A percentile compares a stretch with the other conserved stretches of the same genome.
phyloP scores from a whole-genome alignment of 1,139 yeast species.

The Zygosaccharomyces sapae region DNA sequence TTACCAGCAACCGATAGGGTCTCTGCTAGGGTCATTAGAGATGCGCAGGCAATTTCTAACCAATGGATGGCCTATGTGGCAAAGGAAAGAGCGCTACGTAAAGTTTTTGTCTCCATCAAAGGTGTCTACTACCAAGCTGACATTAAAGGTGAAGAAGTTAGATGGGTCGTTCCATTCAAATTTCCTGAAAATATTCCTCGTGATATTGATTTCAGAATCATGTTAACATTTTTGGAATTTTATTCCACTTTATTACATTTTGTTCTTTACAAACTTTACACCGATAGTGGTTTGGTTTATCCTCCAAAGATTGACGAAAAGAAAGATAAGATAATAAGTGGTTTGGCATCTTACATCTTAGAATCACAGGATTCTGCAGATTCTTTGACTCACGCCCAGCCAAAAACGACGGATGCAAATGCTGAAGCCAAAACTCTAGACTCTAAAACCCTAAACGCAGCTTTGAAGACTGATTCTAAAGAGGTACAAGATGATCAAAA shows the following conservation, averaged over 20 bases:
- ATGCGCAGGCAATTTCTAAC: constrained; percentile 80
- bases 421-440: constrained; percentile 37
- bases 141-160: constrained; percentile 84
- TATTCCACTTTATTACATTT: constrained; percentile 89
- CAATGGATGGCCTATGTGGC: constrained; percentile 97
- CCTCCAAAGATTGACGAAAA: constrained; percentile 81
- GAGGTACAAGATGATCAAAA: constrained; percentile 41
- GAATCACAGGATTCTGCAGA: constrained; percentile 46
- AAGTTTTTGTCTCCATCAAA: constrained; percentile 92
- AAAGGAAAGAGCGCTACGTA: constrained; percentile 71
- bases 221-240: constrained; percentile 94
- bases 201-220: constrained; percentile 93
- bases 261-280: constrained; percentile 76
- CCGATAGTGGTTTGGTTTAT: constrained; percentile 78
- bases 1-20: constrained; percentile 92
- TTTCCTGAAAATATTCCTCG: constrained; percentile 93
- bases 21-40: constrained; percentile 71
- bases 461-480: constrained; percentile 38
- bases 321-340: constrained; percentile 82
- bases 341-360: constrained; percentile 79
- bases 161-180: constrained; percentile 96
- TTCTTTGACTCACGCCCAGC: constrained; percentile 40
- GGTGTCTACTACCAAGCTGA: constrained; percentile 95
- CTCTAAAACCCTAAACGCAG: constrained; percentile 38
- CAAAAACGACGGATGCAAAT: constrained; percentile 25